These are phyloP conservation scores for Penicillium sp. DNA, from an alignment of 2,329 filamentous ascomycete species.

Conservation along the genomic window DNA sequence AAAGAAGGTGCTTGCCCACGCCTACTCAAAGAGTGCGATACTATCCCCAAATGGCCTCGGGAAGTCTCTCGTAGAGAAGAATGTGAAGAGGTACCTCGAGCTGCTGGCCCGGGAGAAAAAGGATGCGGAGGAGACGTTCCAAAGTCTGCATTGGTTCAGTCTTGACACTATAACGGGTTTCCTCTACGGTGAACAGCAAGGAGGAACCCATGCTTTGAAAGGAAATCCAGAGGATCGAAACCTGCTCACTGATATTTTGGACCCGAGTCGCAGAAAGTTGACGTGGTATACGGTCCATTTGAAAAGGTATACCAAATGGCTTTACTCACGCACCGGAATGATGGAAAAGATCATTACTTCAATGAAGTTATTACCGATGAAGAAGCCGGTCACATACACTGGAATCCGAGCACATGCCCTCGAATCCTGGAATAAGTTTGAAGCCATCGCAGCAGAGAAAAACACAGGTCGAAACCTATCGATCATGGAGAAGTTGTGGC, in stretches of 20 bases:
- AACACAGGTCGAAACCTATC: conserved; percentile 10
- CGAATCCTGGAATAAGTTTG: conserved; percentile 33
- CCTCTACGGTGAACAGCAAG: conserved; percentile 47
- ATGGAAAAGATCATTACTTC: conserved; percentile 36
- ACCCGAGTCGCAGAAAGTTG: conserved; percentile 46
- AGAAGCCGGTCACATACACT: conserved; percentile 52
- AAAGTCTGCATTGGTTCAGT: conserved; percentile 53
- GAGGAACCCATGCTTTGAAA: conserved; percentile 45
- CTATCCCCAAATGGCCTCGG: conserved; percentile 32
- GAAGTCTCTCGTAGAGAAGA: conserved; percentile 37
- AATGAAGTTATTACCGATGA: conserved; percentile 46
- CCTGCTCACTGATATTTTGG: conserved; percentile 50
- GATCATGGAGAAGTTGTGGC: conserved; percentile 43
- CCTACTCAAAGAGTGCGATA: conserved; percentile 53
- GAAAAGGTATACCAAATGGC: conserved; percentile 47
- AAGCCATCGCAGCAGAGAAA: conserved; percentile 27
- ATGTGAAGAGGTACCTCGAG: conserved; percentile 42
- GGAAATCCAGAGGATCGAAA: conserved; percentile 39
- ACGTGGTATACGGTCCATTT: conserved; percentile 53
- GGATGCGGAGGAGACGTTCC: conserved; percentile 46
- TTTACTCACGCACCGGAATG: conserved; percentile 45
- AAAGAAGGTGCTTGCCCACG: conserved; percentile 54
- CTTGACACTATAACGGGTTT: conserved; percentile 55
- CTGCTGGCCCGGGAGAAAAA: conserved; percentile 40
- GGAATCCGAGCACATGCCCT: conserved; percentile 50